A percentile compares a stretch with the other conserved stretches of the same genome.
Conservation (phyloP, 345 rosid genomes). For the Salix purpurea region DNA sequence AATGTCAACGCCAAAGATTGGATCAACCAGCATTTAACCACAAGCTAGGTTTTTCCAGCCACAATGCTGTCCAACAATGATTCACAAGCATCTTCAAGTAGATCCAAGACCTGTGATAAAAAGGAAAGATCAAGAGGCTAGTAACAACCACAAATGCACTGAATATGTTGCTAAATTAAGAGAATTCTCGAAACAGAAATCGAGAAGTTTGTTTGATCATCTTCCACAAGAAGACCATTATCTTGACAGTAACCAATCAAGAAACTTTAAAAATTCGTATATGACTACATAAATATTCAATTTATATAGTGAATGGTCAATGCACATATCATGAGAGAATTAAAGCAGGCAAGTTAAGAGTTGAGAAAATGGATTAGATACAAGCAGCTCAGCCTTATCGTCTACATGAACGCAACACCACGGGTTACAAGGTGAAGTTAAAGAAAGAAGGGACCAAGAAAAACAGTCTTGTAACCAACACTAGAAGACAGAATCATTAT, state of each 20-base stretch:
- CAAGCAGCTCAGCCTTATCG: background rate
- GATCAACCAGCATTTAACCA: constrained; percentile 1
- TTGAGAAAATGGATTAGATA: background rate
- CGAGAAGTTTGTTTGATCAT: background rate
- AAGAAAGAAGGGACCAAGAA: background rate
- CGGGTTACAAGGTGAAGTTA: background rate
- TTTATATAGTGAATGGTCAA: background rate
- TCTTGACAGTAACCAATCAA: background rate
- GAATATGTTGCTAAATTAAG: background rate
- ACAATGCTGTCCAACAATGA: constrained; percentile 74
- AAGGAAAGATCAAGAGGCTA: background rate
- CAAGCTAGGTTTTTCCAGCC: constrained; percentile 27
- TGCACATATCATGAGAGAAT: background rate
- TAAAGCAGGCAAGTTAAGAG: background rate
- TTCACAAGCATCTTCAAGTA: constrained; percentile 90
- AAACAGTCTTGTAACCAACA: background rate
- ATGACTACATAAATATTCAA: background rate
- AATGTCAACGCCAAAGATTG: background rate
- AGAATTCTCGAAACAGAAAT: background rate
- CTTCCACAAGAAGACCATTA: background rate
- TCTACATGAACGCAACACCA: background rate
- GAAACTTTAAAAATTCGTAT: background rate
- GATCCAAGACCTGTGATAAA: constrained; percentile 59
- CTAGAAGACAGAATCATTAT: background rate
- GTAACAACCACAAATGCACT: background rate